Conservation (phyloP, 2,329 filamentous ascomycete species). For the Nakataea oryzae region DNA sequence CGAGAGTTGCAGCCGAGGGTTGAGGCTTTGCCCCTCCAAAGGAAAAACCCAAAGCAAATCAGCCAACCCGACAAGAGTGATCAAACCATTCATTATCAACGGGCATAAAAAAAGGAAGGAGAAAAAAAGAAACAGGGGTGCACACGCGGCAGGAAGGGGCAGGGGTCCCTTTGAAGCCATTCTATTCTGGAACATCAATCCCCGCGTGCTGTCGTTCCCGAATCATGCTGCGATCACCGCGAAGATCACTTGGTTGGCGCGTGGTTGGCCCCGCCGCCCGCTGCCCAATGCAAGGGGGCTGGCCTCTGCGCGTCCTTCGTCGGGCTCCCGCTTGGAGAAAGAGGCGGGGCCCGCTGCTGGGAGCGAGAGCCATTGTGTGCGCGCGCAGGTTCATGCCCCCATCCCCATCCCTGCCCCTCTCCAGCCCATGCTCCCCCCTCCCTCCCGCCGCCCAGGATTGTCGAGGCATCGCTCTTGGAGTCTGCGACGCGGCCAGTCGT, state of each 20-base stretch:
- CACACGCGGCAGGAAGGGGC: neutral
- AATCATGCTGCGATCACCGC: neutral
- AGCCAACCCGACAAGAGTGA: neutral
- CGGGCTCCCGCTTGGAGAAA: neutral
- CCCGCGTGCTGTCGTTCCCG: slow-evolving; percentile 1
- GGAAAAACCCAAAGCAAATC: neutral
- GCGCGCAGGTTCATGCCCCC: neutral
- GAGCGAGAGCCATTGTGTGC: neutral
- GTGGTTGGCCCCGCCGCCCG: neutral
- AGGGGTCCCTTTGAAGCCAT: neutral
- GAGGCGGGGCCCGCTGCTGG: too few relatives aligned
- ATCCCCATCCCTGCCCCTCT: neutral
- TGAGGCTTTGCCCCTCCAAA: neutral
- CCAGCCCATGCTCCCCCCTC: too few relatives aligned
- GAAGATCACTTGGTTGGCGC: neutral
- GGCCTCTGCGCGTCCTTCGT: neutral
- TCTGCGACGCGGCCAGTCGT: neutral
- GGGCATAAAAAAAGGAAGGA: too few relatives aligned
- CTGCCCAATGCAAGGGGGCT: neutral
- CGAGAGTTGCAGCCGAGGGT: neutral
- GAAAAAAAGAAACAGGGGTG: neutral
- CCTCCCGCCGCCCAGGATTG: neutral
- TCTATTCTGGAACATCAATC: slow-evolving; percentile 5
- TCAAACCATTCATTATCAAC: neutral
- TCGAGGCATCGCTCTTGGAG: neutral